Evolutionary conservation across 2,329 filamentous ascomycete genomes (phyloP).

Genomic region (Venturiaceae sp.): DNA sequence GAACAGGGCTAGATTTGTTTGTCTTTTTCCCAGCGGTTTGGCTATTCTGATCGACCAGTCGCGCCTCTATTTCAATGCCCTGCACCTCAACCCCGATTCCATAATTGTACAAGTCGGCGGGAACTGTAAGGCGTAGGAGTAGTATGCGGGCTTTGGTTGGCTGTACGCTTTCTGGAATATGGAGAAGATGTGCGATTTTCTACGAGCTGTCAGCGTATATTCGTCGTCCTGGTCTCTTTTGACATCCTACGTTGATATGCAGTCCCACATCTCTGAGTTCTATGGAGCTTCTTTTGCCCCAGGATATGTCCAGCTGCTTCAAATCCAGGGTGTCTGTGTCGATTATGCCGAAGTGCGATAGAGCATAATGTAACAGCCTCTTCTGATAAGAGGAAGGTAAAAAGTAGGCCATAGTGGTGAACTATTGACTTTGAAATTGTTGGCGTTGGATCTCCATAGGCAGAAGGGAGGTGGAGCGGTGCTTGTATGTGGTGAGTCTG

Average conservation of each 20-base stretch:
- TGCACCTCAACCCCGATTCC: slow-evolving; percentile 75
- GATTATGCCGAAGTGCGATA: slow-evolving; percentile 64
- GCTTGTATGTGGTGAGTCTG: no score
- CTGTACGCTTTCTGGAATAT: slow-evolving; percentile 62
- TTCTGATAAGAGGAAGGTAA: slow-evolving; percentile 74
- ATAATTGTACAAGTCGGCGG: slow-evolving; percentile 78
- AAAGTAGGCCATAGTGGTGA: background rate
- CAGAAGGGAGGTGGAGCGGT: background rate
- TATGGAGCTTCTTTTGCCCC: slow-evolving; percentile 72
- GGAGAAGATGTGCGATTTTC: slow-evolving; percentile 69
- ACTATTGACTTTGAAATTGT: background rate
- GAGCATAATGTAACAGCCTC: slow-evolving; percentile 75
- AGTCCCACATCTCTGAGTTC: slow-evolving; percentile 83
- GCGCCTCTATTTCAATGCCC: slow-evolving; percentile 61
- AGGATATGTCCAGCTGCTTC: slow-evolving; percentile 73
- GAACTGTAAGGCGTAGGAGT: slow-evolving; percentile 70
- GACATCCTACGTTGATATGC: slow-evolving; percentile 56
- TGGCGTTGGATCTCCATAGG: slow-evolving; percentile 1
- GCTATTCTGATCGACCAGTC: slow-evolving; percentile 11
- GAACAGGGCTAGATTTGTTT: slow-evolving; percentile 8
- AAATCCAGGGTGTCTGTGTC: slow-evolving; percentile 81
- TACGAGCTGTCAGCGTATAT: slow-evolving; percentile 26
- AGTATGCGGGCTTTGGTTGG: slow-evolving; percentile 67
- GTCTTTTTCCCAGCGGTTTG: background rate
- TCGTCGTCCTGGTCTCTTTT: slow-evolving; percentile 1